phyloP scores from a whole-genome alignment of 2,329 filamentous ascomycete species.

The Eutypella sp. region DNA sequence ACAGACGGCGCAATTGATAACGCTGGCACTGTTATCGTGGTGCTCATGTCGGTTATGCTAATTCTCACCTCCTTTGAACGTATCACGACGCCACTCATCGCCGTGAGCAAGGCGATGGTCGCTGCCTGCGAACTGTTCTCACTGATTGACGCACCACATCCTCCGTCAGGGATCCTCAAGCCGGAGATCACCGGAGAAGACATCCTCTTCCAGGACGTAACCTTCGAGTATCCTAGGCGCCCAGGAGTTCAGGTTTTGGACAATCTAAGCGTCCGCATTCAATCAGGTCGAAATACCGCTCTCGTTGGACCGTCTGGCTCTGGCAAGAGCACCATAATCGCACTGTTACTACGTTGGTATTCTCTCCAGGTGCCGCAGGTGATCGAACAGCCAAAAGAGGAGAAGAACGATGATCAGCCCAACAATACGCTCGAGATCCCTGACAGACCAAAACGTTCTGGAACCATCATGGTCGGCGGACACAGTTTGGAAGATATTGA shows the following conservation, averaged over 20 bases:
- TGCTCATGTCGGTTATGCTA: conserved; percentile 51
- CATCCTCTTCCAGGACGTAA: conserved; percentile 55
- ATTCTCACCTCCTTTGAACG: conserved; percentile 48
- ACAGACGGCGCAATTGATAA: conserved; percentile 37
- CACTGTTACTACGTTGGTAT: conserved; percentile 65
- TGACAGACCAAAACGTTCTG: conserved; percentile 12
- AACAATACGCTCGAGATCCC: conserved; percentile 8
- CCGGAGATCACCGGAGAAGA: conserved; percentile 40
- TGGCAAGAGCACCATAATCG: conserved; percentile 68
- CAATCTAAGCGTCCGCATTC: conserved; percentile 48
- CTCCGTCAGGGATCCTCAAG: conserved; percentile 31
- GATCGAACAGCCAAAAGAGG: conserved; percentile 29
- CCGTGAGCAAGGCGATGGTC: conserved; percentile 47
- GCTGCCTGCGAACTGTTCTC: conserved; percentile 50
- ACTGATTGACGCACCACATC: conserved; percentile 40
- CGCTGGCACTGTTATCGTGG: conserved; percentile 48
- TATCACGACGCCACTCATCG: conserved; percentile 50
- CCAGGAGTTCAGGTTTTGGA: conserved; percentile 57
- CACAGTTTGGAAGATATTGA: conserved; percentile 50
- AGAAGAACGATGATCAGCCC: conserved; percentile 15
- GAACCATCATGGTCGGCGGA: conserved; percentile 33
- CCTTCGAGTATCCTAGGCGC: conserved; percentile 63
- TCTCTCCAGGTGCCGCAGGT: conserved; percentile 43
- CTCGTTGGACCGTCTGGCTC: conserved; percentile 66
- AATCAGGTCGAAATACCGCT: conserved; percentile 60